Evolutionary conservation across 2,329 filamentous ascomycete genomes (phyloP).

Genomic region (Passalora sequoiae): DNA sequence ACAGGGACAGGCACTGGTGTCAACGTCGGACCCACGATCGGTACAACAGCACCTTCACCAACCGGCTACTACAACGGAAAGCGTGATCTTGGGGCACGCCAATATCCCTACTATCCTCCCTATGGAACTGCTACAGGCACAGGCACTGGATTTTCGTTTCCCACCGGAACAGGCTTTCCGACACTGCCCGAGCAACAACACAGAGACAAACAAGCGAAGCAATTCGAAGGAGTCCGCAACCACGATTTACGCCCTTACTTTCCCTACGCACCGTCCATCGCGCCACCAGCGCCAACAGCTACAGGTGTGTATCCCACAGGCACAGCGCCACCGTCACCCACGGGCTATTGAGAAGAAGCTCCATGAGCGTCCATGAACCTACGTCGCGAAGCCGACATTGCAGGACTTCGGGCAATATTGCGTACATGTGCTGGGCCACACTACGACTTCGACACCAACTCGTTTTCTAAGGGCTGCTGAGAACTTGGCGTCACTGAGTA

Average conservation of each 20-base stretch:
- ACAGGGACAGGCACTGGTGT: conserved; percentile 5
- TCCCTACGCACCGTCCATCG: background rate
- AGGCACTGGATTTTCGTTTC: background rate
- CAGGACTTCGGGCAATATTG: no score
- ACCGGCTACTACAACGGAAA: background rate
- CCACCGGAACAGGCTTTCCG: background rate
- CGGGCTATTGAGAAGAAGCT: background rate
- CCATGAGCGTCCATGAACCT: no score
- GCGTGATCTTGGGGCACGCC: background rate
- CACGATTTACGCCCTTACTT: background rate
- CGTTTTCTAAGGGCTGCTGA: background rate
- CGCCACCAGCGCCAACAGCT: background rate
- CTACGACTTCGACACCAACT: background rate
- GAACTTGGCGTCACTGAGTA: background rate
- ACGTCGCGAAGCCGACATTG: no score
- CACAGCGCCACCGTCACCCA: background rate
- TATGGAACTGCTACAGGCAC: background rate
- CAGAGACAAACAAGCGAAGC: background rate
- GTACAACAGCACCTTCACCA: background rate
- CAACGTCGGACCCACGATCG: background rate
- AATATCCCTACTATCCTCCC: background rate
- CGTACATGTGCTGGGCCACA: background rate
- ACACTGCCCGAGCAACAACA: background rate
- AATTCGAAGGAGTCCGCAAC: conserved; percentile 1
- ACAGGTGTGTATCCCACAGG: background rate